Evolutionary conservation across 208 protist genomes (phyloP), one percentile per base, ranked within the genome.

Genomic region (Crithidia thermophila): DNA sequence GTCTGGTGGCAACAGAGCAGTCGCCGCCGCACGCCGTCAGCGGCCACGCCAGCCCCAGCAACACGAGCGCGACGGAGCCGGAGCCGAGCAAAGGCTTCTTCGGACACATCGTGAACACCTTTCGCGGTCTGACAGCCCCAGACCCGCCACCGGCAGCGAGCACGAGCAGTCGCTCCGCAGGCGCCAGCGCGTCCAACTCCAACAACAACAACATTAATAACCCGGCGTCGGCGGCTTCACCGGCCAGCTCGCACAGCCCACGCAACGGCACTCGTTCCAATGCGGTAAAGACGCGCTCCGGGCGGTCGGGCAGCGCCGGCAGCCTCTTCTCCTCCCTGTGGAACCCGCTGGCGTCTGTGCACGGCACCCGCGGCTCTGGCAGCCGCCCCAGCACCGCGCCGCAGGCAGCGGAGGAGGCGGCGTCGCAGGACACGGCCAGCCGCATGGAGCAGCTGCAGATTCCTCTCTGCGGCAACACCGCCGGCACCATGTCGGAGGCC

Each of bases 401-500:
- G 6, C n/a, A 34, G n/a, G 46, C 11, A 27, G 57, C 42, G 27
- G 58, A 53, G 49, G 42, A 61, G n/a, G 3, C 23, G 10, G 40
- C 16, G 16, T 16, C 33, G 5, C 16, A 28, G 14, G 56, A 47
- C 39, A 42, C 37, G 36, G 66, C 56, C n/a, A 43, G 20, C 13
- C 47, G 28, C 14, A 53, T 55, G 56, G 70, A 76, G 61, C 46
- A 51, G 49, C 25, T 56, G 33, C 56, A 49, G 47, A 81, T 85
- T 13, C 71, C 75, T 0, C 61, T 85, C 23, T 56, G 68, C 53
- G 79, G 79, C 52, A 74, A 60, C 47, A 77, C 75, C 3, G 23
- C 53, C 1, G 73, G 75, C 33, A 76, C 66, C 11, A 67, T 85
- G 20, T 47, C 56, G 23, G 60, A 72, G 47, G 58, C 51, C 16